These are phyloP conservation scores for Setaria viridis DNA, from an alignment of 202 grass and related monocot genomes.

Conservation along the genomic window DNA sequence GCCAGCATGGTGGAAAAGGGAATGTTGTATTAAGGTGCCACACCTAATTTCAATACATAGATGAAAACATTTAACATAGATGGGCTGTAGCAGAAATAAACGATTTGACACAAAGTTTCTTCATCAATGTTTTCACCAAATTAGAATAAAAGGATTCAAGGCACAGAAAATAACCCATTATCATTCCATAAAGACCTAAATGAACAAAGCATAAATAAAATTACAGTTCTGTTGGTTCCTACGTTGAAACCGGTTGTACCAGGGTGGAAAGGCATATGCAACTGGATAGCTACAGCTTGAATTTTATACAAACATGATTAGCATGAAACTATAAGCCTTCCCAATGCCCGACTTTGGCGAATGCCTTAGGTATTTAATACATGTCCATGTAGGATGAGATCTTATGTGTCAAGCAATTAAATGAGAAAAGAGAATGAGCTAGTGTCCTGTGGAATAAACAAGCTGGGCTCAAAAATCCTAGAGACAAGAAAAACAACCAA, in stretches of 20 bases:
- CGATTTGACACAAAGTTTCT: constrained; percentile 13
- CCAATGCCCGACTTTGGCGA: neutral
- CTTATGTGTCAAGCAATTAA: neutral
- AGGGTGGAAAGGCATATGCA: constrained; percentile 9
- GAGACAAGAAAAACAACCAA: neutral
- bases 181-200: constrained; percentile 19
- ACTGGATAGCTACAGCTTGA: constrained; percentile 18
- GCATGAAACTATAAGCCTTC: neutral
- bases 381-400: neutral
- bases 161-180: neutral
- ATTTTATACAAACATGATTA: constrained; percentile 32
- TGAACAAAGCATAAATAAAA: constrained; percentile 8
- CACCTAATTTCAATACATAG: constrained; percentile 1
- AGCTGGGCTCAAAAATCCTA: neutral
- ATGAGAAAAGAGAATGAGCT: neutral
- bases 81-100: neutral
- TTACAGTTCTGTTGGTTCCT: neutral
- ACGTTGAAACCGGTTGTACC: neutral
- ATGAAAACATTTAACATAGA: constrained; percentile 1
- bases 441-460: neutral
- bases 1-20: constrained; percentile 15
- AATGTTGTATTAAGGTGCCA: neutral
- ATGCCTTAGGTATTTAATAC: neutral
- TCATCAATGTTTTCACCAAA: neutral
- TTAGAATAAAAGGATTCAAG: constrained; percentile 11